Evolutionary conservation across 495 filamentous ascomycete genomes (phyloP).

Genomic region (Aspergillus funiculosus): DNA sequence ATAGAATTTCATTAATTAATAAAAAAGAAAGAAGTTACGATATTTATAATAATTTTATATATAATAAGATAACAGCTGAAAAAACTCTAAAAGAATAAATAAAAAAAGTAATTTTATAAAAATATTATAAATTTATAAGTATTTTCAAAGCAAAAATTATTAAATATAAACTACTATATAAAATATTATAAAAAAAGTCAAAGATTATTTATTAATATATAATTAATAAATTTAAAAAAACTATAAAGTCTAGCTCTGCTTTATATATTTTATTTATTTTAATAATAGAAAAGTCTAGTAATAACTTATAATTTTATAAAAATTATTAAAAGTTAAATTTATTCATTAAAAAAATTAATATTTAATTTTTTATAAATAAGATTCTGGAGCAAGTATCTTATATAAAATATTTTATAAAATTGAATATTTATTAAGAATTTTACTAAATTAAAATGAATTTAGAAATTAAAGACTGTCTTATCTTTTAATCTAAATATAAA

Average conservation of each 20-base stretch:
- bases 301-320: slow-evolving; percentile 36
- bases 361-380: slow-evolving; percentile 42
- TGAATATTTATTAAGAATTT: slow-evolving; percentile 40
- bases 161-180: no score
- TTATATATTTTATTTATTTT: slow-evolving; percentile 27
- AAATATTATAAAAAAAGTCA: neutral
- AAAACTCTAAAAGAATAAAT: no score
- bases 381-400: slow-evolving; percentile 24
- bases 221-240: neutral
- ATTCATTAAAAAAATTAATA: slow-evolving; percentile 41
- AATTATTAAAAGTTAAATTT: slow-evolving; percentile 42
- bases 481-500: slow-evolving; percentile 26
- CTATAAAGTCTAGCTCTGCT: slow-evolving; percentile 33
- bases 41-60: no score
- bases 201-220: neutral
- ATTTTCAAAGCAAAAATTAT: no score
- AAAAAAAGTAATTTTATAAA: no score
- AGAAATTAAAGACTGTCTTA: slow-evolving; percentile 28
- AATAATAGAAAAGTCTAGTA: slow-evolving; percentile 29
- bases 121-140: no score
- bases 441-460: slow-evolving; percentile 28
- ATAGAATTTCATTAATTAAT: no score
- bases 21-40: no score
- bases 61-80: no score
- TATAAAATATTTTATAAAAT: slow-evolving; percentile 38